These are phyloP conservation scores for Eucalyptus polyanthemos DNA, from an alignment of 345 rosid species.

Conservation along the genomic window DNA sequence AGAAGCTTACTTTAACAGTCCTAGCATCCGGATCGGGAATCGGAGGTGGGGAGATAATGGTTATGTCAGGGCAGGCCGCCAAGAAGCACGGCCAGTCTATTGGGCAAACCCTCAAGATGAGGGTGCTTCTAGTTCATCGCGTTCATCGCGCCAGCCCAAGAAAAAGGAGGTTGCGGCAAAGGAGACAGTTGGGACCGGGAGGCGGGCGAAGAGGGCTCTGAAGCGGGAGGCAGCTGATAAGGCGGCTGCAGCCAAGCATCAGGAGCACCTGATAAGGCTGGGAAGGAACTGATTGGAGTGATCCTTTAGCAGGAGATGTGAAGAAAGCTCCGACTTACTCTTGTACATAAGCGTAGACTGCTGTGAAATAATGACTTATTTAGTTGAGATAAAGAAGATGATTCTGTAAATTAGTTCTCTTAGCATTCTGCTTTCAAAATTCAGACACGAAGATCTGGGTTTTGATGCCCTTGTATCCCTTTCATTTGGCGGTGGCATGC, in stretches of 20 bases:
- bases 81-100: constrained; percentile 66
- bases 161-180: constrained; percentile 33
- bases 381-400: not conserved
- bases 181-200: constrained; percentile 48
- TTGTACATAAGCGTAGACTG: not conserved
- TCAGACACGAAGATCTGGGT: not conserved
- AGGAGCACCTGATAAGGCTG: constrained; percentile 7
- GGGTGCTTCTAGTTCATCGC: constrained; percentile 43
- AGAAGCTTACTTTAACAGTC: constrained; percentile 41
- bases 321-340: not conserved
- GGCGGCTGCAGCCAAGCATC: constrained; percentile 54
- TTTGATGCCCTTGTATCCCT: not conserved
- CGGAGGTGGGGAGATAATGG: constrained; percentile 97
- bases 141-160: constrained; percentile 45
- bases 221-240: constrained; percentile 94
- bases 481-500: not conserved
- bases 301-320: not conserved
- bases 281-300: constrained; percentile 1
- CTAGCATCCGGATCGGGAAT: constrained; percentile 64
- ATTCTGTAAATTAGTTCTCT: not conserved
- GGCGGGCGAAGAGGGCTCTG: constrained; percentile 84
- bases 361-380: not conserved
- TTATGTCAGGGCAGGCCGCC: constrained; percentile 73
- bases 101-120: constrained; percentile 16
- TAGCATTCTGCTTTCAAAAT: not conserved